phyloP scores from a whole-genome alignment of 2,329 filamentous ascomycete genomes.

The Fusarium beomiforme region DNA sequence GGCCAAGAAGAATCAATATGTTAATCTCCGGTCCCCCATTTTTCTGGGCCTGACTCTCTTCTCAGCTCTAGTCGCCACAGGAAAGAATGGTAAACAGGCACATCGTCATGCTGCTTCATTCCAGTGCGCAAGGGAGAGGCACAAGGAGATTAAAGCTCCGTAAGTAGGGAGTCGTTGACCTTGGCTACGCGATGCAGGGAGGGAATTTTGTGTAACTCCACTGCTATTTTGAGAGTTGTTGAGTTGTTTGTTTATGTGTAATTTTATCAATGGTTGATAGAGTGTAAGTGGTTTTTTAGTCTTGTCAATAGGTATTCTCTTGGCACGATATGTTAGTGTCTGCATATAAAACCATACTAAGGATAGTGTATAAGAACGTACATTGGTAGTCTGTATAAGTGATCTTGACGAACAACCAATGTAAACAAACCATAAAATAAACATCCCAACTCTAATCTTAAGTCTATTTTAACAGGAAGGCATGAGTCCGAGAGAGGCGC shows the following conservation, averaged over 20 bases:
- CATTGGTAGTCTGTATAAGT: background rate
- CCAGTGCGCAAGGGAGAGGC: conserved; percentile 30
- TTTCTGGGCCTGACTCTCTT: background rate
- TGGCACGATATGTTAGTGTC: background rate
- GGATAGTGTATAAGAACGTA: no score
- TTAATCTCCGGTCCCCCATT: background rate
- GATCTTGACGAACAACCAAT: background rate
- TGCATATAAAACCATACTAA: background rate
- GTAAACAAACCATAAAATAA: background rate
- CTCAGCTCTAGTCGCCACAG: conserved; percentile 12
- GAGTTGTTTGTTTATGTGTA: conserved; percentile 11
- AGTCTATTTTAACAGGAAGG: background rate
- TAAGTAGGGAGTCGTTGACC: conserved; percentile 23
- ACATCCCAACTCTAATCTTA: background rate
- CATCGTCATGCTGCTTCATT: conserved; percentile 25
- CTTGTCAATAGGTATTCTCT: background rate
- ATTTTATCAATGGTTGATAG: background rate
- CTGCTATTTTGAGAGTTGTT: conserved; percentile 1
- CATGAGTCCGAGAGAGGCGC: background rate
- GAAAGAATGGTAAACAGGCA: conserved; percentile 29
- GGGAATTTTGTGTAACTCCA: background rate
- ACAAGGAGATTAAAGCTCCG: conserved; percentile 24
- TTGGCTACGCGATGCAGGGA: conserved; percentile 7
- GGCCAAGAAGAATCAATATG: background rate
- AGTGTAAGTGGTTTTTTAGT: conserved; percentile 17